Evolutionary conservation across 2,329 filamentous ascomycete genomes (phyloP), one percentile per base, ranked within the genome.

Genomic region (Fusarium ambrosium): DNA sequence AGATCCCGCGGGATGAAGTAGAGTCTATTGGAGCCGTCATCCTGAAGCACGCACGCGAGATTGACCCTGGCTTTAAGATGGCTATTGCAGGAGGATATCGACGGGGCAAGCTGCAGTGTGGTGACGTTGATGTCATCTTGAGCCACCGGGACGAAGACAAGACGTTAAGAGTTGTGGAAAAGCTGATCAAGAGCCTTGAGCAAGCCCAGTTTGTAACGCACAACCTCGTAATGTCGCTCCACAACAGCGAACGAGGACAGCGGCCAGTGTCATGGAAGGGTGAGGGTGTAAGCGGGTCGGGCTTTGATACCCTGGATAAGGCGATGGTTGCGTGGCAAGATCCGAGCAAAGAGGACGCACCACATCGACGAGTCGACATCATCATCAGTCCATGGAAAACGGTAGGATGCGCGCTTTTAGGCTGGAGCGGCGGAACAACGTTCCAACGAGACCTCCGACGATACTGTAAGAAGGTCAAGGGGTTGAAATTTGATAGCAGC

Each of bases 301-400:
- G 94, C 1, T 98, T 98, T 75, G 95, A 98, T 80, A 94, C 92
- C 0, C 87, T 98, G 1, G 95, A 98, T 82, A 98, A 98, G 82
- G 95, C 95, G 0, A 85, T 98, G 62, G 93, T 98, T 1, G 95
- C 98, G 0, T 98, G 96, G 96, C 94, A 97, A 80, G 74, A 81
- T 37, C 70, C 77, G 2, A 59, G 58, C 16, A 37, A 60, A 39
- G 24, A 69, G 22, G 56, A 66, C 22, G 63, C 68, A 62, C 88
- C 89, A 1, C 96, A 98, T 80, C 90, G 95, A 22, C 89, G 96
- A 55, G 95, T 98, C 1, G 96, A 98, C 80, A 98, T 98, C 68
- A 96, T 98, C 75, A 87, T 98, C 71, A 92, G 91, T 24, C 95
- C 95, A 0, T 98, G 96, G 94, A 92, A 92, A 66, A 97, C 95